These are phyloP conservation scores for Glomus cerebriforme DNA, from an alignment of 192 early-diverging fungal genomes.

Conservation along the genomic window DNA sequence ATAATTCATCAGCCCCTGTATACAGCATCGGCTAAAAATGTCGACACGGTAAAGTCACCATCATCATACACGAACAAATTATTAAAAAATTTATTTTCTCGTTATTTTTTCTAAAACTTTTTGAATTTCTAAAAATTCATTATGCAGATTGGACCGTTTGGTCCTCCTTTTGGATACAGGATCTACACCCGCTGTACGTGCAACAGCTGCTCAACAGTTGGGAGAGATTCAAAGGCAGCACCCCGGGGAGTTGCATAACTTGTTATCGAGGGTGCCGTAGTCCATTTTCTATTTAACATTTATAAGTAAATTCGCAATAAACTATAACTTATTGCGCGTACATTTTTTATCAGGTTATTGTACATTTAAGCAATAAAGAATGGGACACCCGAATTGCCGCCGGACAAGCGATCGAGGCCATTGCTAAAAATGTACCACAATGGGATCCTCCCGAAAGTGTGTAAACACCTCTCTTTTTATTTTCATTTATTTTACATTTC, in stretches of 20 bases:
- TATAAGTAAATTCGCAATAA: not conserved
- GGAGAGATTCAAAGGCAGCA: constrained; percentile 94
- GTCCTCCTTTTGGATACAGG: constrained; percentile 93
- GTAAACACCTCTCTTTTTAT: not conserved
- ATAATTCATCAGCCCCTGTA: not conserved
- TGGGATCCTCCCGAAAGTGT: constrained; percentile 69
- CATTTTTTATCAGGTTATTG: constrained; percentile 66
- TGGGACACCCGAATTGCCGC: constrained; percentile 99
- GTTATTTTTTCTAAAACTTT: not conserved
- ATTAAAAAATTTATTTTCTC: not conserved
- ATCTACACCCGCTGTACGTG: constrained; percentile 81
- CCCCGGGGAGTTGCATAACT: constrained; percentile 86
- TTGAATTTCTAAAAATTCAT: constrained; percentile 23
- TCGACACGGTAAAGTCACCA: not conserved
- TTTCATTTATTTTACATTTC: not conserved
- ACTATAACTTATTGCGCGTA: not conserved
- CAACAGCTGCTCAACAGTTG: constrained; percentile 92
- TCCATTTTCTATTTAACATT: constrained; percentile 29
- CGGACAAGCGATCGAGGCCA: constrained; percentile 85
- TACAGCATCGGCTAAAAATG: not conserved
- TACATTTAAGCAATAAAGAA: constrained; percentile 81
- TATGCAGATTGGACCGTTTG: constrained; percentile 85
- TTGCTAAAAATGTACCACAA: constrained; percentile 84
- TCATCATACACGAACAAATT: not conserved
- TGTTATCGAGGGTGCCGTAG: constrained; percentile 69